These are phyloP conservation scores for Mycena maculata DNA, from an alignment of 768 basidiomycete species.

Conservation along the genomic window DNA sequence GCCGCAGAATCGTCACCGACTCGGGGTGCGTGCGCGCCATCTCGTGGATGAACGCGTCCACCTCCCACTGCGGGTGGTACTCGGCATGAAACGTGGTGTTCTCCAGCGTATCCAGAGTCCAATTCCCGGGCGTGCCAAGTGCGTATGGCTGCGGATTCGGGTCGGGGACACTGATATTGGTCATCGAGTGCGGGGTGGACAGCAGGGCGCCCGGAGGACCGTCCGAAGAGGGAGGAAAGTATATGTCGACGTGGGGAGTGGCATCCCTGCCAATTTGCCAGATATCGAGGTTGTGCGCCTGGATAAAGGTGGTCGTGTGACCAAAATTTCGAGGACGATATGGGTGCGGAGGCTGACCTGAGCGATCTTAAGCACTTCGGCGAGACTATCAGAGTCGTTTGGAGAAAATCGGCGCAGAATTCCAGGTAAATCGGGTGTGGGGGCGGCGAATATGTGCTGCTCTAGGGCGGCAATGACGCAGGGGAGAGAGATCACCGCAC, in stretches of 20 bases:
- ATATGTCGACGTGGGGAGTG: conserved; percentile 61
- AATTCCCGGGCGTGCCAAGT: no score
- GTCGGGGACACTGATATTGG: conserved; percentile 23
- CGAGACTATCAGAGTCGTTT: neutral
- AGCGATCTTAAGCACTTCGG: conserved; percentile 7
- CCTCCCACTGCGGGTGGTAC: conserved; percentile 70
- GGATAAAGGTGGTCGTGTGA: conserved; percentile 30
- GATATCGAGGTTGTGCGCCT: conserved; percentile 61
- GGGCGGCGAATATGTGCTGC: conserved; percentile 18
- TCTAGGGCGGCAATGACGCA: neutral
- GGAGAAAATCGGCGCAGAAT: conserved; percentile 16
- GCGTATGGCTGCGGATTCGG: neutral
- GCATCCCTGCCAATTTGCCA: conserved; percentile 56
- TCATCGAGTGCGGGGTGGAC: conserved; percentile 24
- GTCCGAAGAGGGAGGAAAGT: conserved; percentile 46
- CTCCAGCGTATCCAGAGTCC: conserved; percentile 48
- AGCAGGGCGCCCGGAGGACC: conserved; percentile 31
- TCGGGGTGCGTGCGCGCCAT: conserved; percentile 60
- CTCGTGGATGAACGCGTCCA: conserved; percentile 63
- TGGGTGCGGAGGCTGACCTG: neutral
- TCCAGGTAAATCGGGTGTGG: neutral
- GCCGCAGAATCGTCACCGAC: conserved; percentile 53
- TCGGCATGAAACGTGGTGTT: conserved; percentile 54
- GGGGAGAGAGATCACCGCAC: neutral
- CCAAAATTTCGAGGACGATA: neutral